Evolutionary conservation across 176 grass and related monocot species (phyloP).

Genomic region (Paspalum notatum): DNA sequence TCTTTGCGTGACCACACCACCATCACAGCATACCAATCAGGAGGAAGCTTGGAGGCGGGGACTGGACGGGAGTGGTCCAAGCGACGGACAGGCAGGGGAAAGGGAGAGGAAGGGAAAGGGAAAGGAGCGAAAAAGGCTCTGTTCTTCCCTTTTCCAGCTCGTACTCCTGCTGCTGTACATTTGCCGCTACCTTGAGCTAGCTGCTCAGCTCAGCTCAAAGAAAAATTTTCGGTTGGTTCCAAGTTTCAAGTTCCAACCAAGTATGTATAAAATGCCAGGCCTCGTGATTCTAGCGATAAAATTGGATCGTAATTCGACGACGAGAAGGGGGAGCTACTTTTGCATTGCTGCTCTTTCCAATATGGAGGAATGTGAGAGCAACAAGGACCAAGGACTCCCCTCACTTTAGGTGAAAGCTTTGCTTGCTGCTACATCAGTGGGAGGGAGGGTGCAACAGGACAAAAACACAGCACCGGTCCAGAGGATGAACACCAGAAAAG

Average conservation of each 20-base stretch:
- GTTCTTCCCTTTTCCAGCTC: background rate
- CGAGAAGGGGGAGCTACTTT: conserved; percentile 34
- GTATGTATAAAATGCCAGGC: too few relatives aligned
- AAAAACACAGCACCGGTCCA: conserved; percentile 16
- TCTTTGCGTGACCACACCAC: conserved; percentile 38
- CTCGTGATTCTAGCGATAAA: too few relatives aligned
- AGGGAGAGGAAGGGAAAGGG: conserved; percentile 37
- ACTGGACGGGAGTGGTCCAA: conserved; percentile 27
- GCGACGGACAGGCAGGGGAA: background rate
- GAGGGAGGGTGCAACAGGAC: conserved; percentile 27
- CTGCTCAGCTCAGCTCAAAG: too few relatives aligned
- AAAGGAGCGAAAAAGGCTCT: conserved; percentile 37
- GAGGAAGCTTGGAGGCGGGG: conserved; percentile 5
- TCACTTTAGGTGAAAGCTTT: conserved; percentile 48
- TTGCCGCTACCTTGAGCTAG: background rate
- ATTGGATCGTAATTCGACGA: conserved; percentile 13
- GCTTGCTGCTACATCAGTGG: background rate
- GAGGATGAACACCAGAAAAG: conserved; percentile 46
- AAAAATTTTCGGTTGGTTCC: background rate
- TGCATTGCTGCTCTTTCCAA: conserved; percentile 31
- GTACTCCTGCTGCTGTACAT: background rate
- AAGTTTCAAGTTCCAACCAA: too few relatives aligned
- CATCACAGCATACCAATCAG: conserved; percentile 22
- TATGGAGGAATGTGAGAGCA: conserved; percentile 43
- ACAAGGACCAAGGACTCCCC: conserved; percentile 25